A percentile compares a stretch with the other conserved stretches of the same genome.
Conservation (phyloP, 768 basidiomycete genomes). For the Pisolithus orientalis region DNA sequence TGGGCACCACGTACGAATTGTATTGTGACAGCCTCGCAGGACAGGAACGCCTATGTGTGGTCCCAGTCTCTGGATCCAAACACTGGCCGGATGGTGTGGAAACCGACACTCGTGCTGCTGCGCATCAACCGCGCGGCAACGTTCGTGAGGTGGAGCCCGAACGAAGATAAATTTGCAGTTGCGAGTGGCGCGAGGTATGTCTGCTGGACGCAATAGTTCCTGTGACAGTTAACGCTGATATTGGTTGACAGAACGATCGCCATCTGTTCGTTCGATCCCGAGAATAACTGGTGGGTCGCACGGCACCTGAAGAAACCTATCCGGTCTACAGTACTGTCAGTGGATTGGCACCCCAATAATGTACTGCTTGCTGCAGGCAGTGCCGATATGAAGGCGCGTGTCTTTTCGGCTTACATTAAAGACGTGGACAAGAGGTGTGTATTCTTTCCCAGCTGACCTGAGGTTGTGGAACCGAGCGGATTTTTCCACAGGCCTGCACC, state of each 20-base stretch:
- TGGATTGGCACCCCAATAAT: slow-evolving; percentile 99
- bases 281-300: slow-evolving; percentile 99
- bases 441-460: not conserved
- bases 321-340: slow-evolving; percentile 83
- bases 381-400: slow-evolving; percentile 95
- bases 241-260: slow-evolving; percentile 70
- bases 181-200: slow-evolving; percentile 88
- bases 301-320: slow-evolving; percentile 97
- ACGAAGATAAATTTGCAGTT: slow-evolving; percentile 98
- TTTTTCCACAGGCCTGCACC: slow-evolving; percentile 61
- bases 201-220: not conserved
- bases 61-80: slow-evolving; percentile 68
- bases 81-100: slow-evolving; percentile 76
- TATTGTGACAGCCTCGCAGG: slow-evolving; percentile 98
- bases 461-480: slow-evolving; percentile 3
- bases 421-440: slow-evolving; percentile 87
- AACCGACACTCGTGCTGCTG: slow-evolving; percentile 92
- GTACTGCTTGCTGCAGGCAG: slow-evolving; percentile 95
- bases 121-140: slow-evolving; percentile 96
- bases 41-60: slow-evolving; percentile 99
- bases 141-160: slow-evolving; percentile 91
- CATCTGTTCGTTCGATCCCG: slow-evolving; percentile 93
- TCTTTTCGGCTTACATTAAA: slow-evolving; percentile 98
- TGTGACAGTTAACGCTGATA: not conserved
- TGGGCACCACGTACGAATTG: slow-evolving; percentile 97